Conservation (phyloP, 176 grass and related monocot species). For the Bothriochloa decipiens region DNA sequence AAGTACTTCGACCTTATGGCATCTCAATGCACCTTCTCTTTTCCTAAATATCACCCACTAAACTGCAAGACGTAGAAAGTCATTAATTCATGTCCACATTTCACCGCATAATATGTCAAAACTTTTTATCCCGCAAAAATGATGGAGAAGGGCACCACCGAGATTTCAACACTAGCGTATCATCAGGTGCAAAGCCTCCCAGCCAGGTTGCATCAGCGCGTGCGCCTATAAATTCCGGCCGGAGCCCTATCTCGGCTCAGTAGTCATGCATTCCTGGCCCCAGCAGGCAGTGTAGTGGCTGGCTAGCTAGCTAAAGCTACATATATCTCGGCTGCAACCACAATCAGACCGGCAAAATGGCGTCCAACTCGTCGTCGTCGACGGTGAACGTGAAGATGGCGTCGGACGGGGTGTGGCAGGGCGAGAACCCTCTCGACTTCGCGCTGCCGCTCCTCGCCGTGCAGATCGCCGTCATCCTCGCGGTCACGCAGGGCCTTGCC, state of each 20-base stretch:
- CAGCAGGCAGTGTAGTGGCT: neutral
- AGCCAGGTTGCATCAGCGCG: constrained; percentile 36
- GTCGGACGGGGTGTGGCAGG: constrained; percentile 64
- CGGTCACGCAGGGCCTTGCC: constrained; percentile 43
- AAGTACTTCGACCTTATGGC: too few relatives aligned
- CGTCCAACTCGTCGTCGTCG: neutral
- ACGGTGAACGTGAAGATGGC: constrained; percentile 43
- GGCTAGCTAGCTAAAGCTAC: too few relatives aligned
- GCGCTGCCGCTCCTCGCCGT: constrained; percentile 49
- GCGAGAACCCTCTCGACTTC: constrained; percentile 55
- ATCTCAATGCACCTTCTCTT: too few relatives aligned
- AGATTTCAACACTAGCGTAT: constrained; percentile 6
- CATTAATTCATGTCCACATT: too few relatives aligned
- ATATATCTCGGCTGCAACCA: neutral
- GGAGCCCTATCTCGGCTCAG: neutral
- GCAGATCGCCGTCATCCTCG: constrained; percentile 49
- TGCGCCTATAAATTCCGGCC: constrained; percentile 45
- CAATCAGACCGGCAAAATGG: too few relatives aligned
- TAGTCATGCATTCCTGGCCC: neutral
- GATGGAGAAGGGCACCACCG: constrained; percentile 46
- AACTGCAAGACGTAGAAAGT: too few relatives aligned
- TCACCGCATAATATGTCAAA: too few relatives aligned
- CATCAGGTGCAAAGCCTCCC: constrained; percentile 30
- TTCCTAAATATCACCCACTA: too few relatives aligned
- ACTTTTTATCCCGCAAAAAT: too few relatives aligned